These are phyloP conservation scores for Rubia balearica DNA, from an alignment of 305 asterid species.

Conservation along the genomic window DNA sequence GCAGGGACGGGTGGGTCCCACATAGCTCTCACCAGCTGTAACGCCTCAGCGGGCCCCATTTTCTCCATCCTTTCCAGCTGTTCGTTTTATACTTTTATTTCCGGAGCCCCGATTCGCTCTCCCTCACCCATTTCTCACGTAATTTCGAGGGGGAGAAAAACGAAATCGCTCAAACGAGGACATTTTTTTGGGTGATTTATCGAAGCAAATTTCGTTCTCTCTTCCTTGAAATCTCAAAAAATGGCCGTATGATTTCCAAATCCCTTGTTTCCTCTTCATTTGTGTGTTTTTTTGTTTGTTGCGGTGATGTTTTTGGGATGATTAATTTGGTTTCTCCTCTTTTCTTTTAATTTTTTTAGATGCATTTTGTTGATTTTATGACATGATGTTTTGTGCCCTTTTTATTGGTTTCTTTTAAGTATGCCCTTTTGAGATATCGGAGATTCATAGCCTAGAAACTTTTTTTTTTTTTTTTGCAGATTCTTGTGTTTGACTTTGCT, in stretches of 20 bases:
- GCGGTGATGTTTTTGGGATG: background rate
- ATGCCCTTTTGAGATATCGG: background rate
- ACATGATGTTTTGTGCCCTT: background rate
- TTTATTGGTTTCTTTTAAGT: background rate
- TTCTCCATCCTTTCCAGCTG: conserved; percentile 3
- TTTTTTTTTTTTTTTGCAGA: background rate
- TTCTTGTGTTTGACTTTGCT: background rate
- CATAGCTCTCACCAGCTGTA: conserved; percentile 6
- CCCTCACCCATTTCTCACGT: conserved; percentile 7
- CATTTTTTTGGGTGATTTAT: background rate
- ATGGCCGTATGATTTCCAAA: conserved; percentile 9
- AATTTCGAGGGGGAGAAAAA: conserved; percentile 3
- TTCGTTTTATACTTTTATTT: background rate
- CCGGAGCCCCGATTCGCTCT: background rate
- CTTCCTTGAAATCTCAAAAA: background rate
- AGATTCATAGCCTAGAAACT: background rate
- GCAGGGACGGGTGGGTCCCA: background rate
- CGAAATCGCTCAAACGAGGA: background rate
- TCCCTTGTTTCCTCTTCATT: background rate
- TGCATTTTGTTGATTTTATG: background rate
- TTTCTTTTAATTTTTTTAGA: background rate
- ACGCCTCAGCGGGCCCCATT: conserved; percentile 7
- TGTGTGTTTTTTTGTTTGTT: background rate
- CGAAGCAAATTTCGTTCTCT: background rate
- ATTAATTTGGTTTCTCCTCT: background rate